Evolutionary conservation across 768 basidiomycete genomes (phyloP), one percentile per base, ranked within the genome.

Genomic region (Termitomyces sp.): DNA sequence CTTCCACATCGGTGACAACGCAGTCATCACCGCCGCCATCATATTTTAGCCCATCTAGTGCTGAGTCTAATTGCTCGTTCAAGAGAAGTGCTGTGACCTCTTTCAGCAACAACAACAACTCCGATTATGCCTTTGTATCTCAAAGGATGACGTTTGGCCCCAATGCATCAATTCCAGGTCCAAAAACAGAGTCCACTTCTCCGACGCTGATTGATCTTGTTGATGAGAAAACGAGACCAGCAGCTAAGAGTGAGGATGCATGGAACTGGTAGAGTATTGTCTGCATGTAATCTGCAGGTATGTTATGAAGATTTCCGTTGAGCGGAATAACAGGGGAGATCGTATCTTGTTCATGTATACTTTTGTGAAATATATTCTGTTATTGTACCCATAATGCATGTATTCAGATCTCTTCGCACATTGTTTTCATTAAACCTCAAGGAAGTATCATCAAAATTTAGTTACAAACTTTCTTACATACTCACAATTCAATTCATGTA

Each of bases 251-350:
- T 43, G 81, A 80, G 49, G 81, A 84, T 28, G 79, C 79, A 57
- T 86, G 83, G 84, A 85, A 85, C 63, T 86, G 84, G 84, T 84
- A 70, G 50, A 38, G 22, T 35, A 35, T 50, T 22, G 6, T 9
- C 1, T 51, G 16, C 14, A 18, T 51, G 35, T 51, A 36, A 36
- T 24, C n/a, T 7, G 30, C 8, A 18, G 18, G 7, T 7, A 26
- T 40, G 38, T 40, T 7, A 18, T 40, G 7, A 38, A 38, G 36
- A 6, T 1, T 13, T 16, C 30, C 5, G 36, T 16, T 38, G 36
- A 38, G 36, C 36, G 18, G 5, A 18, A 40, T 7, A 18, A 18
- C n/a, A 7, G 16, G 18, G 18, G 18, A 40, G 5, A 18, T 40
- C 38, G n/a, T 40, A 18, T 40, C 30, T 30, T 30, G 30, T 30